These are phyloP conservation scores for Ophiostoma himal-ulmi DNA, from an alignment of 2,329 filamentous ascomycete species.

Conservation along the genomic window DNA sequence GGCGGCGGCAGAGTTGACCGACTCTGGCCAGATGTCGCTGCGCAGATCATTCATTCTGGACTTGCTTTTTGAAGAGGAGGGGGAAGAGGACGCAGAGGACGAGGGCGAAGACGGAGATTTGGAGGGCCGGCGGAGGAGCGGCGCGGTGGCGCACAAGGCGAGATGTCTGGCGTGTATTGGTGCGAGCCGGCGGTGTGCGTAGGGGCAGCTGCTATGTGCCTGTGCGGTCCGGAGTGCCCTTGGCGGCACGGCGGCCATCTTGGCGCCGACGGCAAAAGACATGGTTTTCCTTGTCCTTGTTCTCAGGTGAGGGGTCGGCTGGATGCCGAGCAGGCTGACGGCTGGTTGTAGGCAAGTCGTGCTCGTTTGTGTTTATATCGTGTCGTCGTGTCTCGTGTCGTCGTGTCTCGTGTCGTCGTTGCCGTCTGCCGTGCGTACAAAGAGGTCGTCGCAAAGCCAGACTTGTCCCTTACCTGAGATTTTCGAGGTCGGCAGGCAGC, in stretches of 20 bases:
- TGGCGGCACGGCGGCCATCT: background rate
- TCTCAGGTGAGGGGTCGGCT: too few species aligned
- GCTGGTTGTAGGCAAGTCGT: background rate
- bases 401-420: background rate
- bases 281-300: background rate
- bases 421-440: background rate
- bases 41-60: background rate
- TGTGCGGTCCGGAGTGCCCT: background rate
- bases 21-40: slow-evolving; percentile 12
- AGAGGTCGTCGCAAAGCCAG: background rate
- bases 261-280: background rate
- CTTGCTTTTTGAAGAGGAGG: background rate
- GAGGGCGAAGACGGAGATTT: background rate
- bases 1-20: background rate
- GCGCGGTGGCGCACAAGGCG: background rate
- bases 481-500: background rate
- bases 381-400: background rate
- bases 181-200: background rate
- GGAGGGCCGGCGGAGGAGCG: background rate
- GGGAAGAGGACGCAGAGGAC: too few species aligned
- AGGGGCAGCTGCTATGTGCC: background rate
- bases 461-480: background rate
- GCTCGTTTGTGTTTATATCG: background rate
- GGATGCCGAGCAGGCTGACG: background rate
- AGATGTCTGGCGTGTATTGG: background rate